Evolutionary conservation across 2,329 filamentous ascomycete genomes (phyloP).

Genomic region (Drechslerella coelobrocha): DNA sequence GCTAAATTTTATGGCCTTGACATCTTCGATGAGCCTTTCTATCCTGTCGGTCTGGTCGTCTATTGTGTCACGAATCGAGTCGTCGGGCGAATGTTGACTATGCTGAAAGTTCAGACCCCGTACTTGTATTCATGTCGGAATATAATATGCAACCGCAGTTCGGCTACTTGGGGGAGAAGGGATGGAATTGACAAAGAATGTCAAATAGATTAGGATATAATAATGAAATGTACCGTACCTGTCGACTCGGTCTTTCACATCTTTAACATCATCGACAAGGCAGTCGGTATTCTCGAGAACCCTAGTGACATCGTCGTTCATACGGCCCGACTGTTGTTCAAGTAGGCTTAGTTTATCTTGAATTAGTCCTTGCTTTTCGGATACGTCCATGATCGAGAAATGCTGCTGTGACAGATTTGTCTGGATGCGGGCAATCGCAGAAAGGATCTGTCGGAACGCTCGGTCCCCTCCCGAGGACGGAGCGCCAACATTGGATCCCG

Average conservation of each 20-base stretch:
- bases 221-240: constrained; percentile 44
- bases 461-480: constrained; percentile 40
- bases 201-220: constrained; percentile 1
- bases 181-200: constrained; percentile 11
- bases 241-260: constrained; percentile 51
- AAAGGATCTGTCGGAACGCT: constrained; percentile 45
- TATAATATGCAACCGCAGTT: constrained; percentile 15
- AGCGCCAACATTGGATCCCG: constrained; percentile 37
- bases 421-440: constrained; percentile 47
- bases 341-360: constrained; percentile 48
- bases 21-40: constrained; percentile 45
- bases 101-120: constrained; percentile 49
- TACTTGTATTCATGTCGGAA: constrained; percentile 29
- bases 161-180: constrained; percentile 4
- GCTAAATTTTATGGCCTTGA: constrained; percentile 44
- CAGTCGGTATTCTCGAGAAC: constrained; percentile 49
- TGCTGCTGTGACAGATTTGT: constrained; percentile 49
- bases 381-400: constrained; percentile 47
- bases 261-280: constrained; percentile 50
- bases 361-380: constrained; percentile 47
- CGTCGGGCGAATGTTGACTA: constrained; percentile 46
- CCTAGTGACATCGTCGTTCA: constrained; percentile 32
- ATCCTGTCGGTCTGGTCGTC: constrained; percentile 48
- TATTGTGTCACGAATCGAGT: constrained; percentile 48
- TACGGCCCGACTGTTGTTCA: constrained; percentile 44